phyloP scores from a whole-genome alignment of 352 stramenopile genomes.

The Phytophthora tentaculata region DNA sequence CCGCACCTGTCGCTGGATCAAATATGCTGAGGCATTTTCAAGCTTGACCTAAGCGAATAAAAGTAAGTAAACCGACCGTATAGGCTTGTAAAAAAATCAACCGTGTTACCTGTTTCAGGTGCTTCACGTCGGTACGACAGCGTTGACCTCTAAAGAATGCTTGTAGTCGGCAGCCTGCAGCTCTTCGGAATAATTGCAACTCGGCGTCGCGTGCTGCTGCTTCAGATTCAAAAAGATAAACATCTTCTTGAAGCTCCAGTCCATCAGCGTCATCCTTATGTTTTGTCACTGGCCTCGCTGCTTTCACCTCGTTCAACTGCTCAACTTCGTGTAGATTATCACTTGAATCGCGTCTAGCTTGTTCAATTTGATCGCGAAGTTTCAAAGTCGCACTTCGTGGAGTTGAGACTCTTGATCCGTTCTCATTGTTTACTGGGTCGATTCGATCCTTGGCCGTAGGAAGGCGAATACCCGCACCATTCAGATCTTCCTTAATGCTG shows the following conservation, averaged over 20 bases:
- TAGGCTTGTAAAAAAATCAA: not conserved
- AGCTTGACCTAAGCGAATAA: constrained; percentile 18
- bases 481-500: constrained; percentile 67
- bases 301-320: not conserved
- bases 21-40: constrained; percentile 26
- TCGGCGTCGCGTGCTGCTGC: constrained; percentile 23
- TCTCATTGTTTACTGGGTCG: not conserved
- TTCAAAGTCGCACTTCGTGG: constrained; percentile 38
- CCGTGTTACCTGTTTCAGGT: constrained; percentile 33
- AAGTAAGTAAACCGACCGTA: constrained; percentile 1
- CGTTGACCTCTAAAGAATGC: constrained; percentile 38
- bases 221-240: constrained; percentile 31
- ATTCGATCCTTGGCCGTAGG: not conserved
- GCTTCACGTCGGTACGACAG: constrained; percentile 32
- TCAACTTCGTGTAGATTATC: constrained; percentile 21
- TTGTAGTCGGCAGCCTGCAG: constrained; percentile 42
- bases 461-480: constrained; percentile 15
- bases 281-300: not conserved
- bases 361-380: constrained; percentile 40
- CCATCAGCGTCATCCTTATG: constrained; percentile 9
- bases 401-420: constrained; percentile 20
- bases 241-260: constrained; percentile 34
- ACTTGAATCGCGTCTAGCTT: constrained; percentile 36
- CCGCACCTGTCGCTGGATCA: constrained; percentile 36
- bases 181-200: constrained; percentile 26